Evolutionary conservation across 2,329 filamentous ascomycete genomes (phyloP), one percentile per base, ranked within the genome.

Genomic region (Cladosporium oxysporum): DNA sequence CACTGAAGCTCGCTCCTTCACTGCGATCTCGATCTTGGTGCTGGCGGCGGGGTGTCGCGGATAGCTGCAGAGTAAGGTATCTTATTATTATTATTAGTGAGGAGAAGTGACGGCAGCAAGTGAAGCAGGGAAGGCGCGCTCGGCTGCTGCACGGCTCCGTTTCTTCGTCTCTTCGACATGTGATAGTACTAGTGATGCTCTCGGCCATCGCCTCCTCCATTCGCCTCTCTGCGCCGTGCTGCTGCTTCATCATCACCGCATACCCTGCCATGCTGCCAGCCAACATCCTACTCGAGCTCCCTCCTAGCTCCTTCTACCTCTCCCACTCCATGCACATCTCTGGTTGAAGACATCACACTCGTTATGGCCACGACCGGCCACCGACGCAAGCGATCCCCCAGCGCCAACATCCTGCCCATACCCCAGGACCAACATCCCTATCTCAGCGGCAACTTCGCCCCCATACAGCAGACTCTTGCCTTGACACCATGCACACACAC

Each of bases 361-460:
- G 44, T 8, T 4, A 66, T 66, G 66, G 41, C 69, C 41, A 29
- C 69, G 6, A 68, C 71, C 21, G 72, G 71, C 47, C 71, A 69
- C 58, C 76, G 76, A 67, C 71, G 76, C 41, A 78, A 76, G 68
- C 69, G 76, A 57, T 68, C 70, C 3, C 49, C 66, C 37, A 72
- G 69, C 53, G 70, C 71, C 58, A 70, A 71, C 59, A 71, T 76
- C 50, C 67, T 65, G 18, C 72, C 72, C 2, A 76, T 73, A 31
- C 75, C 75, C 3, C 72, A 73, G 53, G 66, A 72, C 29, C 75
- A 75, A 67, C 81, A 83, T 67, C 80, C 81, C 71, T 82, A 79
- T 47, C 81, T 91, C 0, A 81, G 83, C 6, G 89, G 89, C 55
- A 91, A 91, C 74, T 91, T 91, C 73, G 88, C 89, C 0, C 89